phyloP scores from a whole-genome alignment of 768 basidiomycete genomes.

The Agrocybe chaxingu region DNA sequence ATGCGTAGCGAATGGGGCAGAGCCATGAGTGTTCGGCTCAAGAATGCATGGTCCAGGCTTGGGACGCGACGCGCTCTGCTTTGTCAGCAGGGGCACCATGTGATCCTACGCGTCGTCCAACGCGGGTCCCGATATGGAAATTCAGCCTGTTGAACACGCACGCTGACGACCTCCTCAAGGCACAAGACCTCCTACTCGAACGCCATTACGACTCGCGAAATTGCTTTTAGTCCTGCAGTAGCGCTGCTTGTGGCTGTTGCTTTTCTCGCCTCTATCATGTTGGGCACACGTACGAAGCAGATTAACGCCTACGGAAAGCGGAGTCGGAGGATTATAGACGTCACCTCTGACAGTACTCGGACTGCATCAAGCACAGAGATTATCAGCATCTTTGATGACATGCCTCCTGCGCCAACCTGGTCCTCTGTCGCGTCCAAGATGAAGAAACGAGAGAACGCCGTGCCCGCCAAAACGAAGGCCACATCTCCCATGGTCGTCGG shows the following conservation, averaged over 20 bases:
- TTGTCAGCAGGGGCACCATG: not conserved
- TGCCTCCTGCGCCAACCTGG: slow-evolving; percentile 35
- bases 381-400: slow-evolving; percentile 40
- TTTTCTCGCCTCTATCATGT: slow-evolving; percentile 37
- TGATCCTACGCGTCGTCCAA: slow-evolving; percentile 11
- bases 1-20: slow-evolving; percentile 67
- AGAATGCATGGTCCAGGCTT: not conserved
- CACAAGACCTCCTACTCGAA: not conserved
- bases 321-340: slow-evolving; percentile 55
- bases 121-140: slow-evolving; percentile 8
- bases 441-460: slow-evolving; percentile 43
- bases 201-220: slow-evolving; percentile 9
- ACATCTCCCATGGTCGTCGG: slow-evolving; percentile 37
- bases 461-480: slow-evolving; percentile 28
- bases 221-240: slow-evolving; percentile 1
- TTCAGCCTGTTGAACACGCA: not conserved
- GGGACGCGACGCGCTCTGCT: slow-evolving; percentile 2
- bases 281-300: slow-evolving; percentile 61
- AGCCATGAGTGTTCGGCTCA: slow-evolving; percentile 50
- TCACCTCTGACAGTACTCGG: slow-evolving; percentile 20
- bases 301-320: slow-evolving; percentile 66
- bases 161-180: not conserved
- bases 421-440: slow-evolving; percentile 40
- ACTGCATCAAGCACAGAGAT: slow-evolving; percentile 26
- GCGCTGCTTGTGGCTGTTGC: slow-evolving; percentile 2